Conservation (phyloP, 2,329 filamentous ascomycete species). For the Akanthomyces dipterigenus region DNA sequence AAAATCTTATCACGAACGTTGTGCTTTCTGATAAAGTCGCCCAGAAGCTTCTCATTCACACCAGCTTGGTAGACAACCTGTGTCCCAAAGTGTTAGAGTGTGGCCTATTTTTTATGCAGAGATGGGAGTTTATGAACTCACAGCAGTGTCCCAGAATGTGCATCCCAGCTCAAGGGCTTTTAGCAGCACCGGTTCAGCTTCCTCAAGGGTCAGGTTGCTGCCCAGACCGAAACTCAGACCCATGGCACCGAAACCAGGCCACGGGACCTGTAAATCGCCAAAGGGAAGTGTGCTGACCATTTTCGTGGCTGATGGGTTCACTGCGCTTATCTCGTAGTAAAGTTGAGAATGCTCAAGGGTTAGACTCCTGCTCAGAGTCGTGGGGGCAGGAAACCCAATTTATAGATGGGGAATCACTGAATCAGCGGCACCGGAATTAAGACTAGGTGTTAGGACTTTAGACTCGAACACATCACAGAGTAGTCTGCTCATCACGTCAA, state of each 20-base stretch:
- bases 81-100: neutral
- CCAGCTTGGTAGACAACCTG: constrained; percentile 40
- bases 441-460: too few species aligned
- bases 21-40: constrained; percentile 44
- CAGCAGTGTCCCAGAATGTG: constrained; percentile 34
- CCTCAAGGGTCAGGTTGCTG: constrained; percentile 32
- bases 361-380: too few species aligned
- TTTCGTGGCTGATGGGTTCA: too few species aligned
- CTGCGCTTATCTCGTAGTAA: too few species aligned
- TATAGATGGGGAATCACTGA: too few species aligned
- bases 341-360: too few species aligned
- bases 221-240: constrained; percentile 39
- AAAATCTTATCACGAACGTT: constrained; percentile 44
- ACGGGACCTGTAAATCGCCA: too few species aligned
- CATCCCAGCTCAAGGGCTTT: constrained; percentile 42
- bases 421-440: too few species aligned
- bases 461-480: too few species aligned
- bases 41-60: constrained; percentile 42
- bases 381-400: too few species aligned
- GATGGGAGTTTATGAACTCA: constrained; percentile 19
- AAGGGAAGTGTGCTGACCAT: too few species aligned
- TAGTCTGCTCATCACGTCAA: too few species aligned
- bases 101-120: neutral
- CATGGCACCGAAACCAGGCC: constrained; percentile 44
- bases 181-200: constrained; percentile 41